Evolutionary conservation across 2,329 filamentous ascomycete species (phyloP).

Genomic region (Tolypocladium tundrense): DNA sequence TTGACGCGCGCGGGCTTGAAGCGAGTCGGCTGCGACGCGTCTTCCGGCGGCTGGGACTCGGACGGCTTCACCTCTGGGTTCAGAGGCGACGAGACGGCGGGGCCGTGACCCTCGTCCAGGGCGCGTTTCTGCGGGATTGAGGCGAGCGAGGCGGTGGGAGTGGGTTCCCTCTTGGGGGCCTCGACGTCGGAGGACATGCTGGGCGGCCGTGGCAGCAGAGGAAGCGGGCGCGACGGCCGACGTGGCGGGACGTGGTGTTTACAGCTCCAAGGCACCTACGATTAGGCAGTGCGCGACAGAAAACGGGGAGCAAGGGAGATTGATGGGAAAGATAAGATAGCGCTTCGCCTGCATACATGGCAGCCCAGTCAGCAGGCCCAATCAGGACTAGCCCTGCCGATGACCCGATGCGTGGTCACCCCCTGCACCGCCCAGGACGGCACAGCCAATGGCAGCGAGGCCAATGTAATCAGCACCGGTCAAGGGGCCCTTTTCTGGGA

Average conservation of each 20-base stretch:
- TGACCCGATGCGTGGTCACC: conserved; percentile 9
- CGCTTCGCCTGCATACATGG: neutral
- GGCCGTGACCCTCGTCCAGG: conserved; percentile 60
- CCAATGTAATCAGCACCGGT: conserved; percentile 6
- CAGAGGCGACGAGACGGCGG: conserved; percentile 62
- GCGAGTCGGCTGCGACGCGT: conserved; percentile 27
- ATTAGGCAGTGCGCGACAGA: too few relatives aligned
- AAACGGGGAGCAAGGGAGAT: neutral
- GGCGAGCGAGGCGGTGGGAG: conserved; percentile 27
- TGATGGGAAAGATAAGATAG: conserved; percentile 4
- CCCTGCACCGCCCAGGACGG: conserved; percentile 3
- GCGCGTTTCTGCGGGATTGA: conserved; percentile 54
- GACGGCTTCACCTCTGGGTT: conserved; percentile 50
- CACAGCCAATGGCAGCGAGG: conserved; percentile 7
- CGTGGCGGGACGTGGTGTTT: neutral
- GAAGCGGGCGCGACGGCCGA: neutral
- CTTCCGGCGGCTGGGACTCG: conserved; percentile 30
- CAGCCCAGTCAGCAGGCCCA: neutral
- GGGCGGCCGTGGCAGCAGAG: neutral
- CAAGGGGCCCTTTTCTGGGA: conserved; percentile 3
- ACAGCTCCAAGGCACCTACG: neutral
- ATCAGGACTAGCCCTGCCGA: conserved; percentile 11
- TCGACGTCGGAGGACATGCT: conserved; percentile 26
- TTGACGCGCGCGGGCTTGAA: conserved; percentile 40
- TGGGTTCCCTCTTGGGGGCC: conserved; percentile 30